Percentiles rank a stretch among this genome's conserved stretches.
These are phyloP conservation scores for Verticillium longisporum DNA, from an alignment of 2,329 filamentous ascomycete species.

Conservation along the genomic window DNA sequence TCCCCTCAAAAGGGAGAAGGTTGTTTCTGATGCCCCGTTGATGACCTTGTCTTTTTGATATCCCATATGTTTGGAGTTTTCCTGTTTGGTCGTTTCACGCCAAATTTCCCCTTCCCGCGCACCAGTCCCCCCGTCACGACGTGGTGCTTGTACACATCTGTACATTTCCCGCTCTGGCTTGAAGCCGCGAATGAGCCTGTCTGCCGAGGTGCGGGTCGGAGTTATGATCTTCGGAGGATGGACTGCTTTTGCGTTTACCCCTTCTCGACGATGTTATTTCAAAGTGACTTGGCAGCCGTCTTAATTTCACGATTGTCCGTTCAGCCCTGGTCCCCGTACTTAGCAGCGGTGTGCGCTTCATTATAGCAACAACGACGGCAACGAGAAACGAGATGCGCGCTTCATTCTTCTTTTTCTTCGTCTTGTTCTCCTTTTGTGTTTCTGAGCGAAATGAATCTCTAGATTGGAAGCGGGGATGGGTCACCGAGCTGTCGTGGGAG, in stretches of 20 bases:
- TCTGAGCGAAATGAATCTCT: neutral
- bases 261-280: neutral
- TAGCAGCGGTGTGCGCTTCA: neutral
- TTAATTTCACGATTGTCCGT: neutral
- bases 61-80: neutral
- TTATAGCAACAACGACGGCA: neutral
- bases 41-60: neutral
- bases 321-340: neutral
- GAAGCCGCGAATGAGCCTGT: neutral
- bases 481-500: neutral
- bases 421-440: neutral
- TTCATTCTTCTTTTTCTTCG: too few species aligned
- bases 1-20: neutral
- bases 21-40: neutral
- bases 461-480: neutral
- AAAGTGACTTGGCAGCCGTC: neutral
- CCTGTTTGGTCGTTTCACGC: neutral
- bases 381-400: neutral
- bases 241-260: neutral
- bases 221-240: neutral
- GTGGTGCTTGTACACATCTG: neutral
- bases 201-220: neutral
- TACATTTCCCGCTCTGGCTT: neutral
- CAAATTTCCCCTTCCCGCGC: neutral
- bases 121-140: neutral